Base-by-base conservation (phyloP, 495 filamentous ascomycete genomes). In the Penicillium parvum region DNA sequence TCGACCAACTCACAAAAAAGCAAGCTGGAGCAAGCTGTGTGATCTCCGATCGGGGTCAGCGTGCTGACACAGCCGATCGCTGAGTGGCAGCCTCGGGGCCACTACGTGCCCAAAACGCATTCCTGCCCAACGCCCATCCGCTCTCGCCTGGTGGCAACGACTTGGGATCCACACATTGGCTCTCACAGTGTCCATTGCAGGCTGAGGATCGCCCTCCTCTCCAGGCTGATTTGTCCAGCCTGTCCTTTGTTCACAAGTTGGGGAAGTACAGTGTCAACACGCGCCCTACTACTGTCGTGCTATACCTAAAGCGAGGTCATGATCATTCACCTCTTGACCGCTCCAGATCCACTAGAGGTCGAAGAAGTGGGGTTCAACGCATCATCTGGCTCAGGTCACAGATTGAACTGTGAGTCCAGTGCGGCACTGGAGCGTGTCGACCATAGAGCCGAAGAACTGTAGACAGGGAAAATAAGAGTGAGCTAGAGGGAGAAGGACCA, bases 31-130 rank as follows among this genome's bases (percentile, higher is more conserved):
- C n/a, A n/a, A n/a, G n/a, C 45, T 37, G 32, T 30, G 21, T 23
- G 51, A 43, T 47, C 52, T 52, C 47, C 39, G 44, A 45, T 51
- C 43, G 41, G 43, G 32, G 43, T 36, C 45, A 44, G 38, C 42
- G 20, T 32, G 48, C 48, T 53, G 56, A 57, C 56, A 48, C 22
- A 40, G 39, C 35, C 47, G 44, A 32, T 34, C 41, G 38, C 38
- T 48, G 53, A 57, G 49, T 52, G 57, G 49, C 42, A 40, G 34
- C 38, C 28, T 33, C 30, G 40, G 40, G 23, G 39, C 29, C 28
- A 37, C 46, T 40, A 23, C 49, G 37, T 67, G 66, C 65, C 65
- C 63, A 71, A 71, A 48, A 68, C 61, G 58, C 63, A 71, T 71
- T 62, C 38, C 36, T 68, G 67, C 67, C 67, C 67, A 71, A 71